phyloP scores from a whole-genome alignment of 805 yeast species.

The Wickerhamiella parazyma region DNA sequence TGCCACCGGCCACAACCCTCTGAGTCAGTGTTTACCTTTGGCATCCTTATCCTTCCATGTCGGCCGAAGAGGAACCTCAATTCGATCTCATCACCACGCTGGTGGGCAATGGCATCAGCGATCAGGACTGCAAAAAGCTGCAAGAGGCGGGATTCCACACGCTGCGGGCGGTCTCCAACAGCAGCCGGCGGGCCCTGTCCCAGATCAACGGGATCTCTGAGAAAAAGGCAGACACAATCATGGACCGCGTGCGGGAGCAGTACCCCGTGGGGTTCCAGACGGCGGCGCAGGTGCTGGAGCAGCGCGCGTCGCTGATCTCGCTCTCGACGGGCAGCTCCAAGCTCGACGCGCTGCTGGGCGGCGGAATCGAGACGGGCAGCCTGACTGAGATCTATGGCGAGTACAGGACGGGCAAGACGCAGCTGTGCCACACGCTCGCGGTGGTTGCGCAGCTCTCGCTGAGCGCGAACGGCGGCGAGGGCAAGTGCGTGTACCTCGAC shows the following conservation, averaged over 20 bases:
- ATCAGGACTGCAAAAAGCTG: slow-evolving; percentile 65
- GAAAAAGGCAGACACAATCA: slow-evolving; percentile 78
- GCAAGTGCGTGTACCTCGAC: slow-evolving; percentile 88
- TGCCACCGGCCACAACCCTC: neutral
- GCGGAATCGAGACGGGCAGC: slow-evolving; percentile 95
- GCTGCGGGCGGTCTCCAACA: slow-evolving; percentile 83
- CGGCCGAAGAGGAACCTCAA: slow-evolving; percentile 4
- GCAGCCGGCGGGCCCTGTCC: slow-evolving; percentile 68
- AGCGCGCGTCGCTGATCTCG: slow-evolving; percentile 82
- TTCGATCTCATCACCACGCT: slow-evolving; percentile 13
- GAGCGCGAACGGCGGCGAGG: slow-evolving; percentile 98
- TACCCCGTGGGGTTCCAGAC: slow-evolving; percentile 90
- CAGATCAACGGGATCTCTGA: slow-evolving; percentile 87
- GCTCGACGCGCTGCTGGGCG: slow-evolving; percentile 83
- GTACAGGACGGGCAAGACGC: slow-evolving; percentile 95
- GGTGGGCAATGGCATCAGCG: slow-evolving; percentile 72
- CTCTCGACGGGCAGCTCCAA: slow-evolving; percentile 93
- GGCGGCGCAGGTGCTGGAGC: slow-evolving; percentile 82
- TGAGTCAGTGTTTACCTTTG: neutral
- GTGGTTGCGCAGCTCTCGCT: slow-evolving; percentile 94
- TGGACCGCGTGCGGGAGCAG: slow-evolving; percentile 67
- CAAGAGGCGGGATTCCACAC: slow-evolving; percentile 77
- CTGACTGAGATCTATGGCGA: slow-evolving; percentile 95
- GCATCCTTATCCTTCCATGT: neutral
- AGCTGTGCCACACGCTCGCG: slow-evolving; percentile 89